These are phyloP conservation scores for Echites panduratus DNA, from an alignment of 257 asterid genomes.

Conservation along the genomic window DNA sequence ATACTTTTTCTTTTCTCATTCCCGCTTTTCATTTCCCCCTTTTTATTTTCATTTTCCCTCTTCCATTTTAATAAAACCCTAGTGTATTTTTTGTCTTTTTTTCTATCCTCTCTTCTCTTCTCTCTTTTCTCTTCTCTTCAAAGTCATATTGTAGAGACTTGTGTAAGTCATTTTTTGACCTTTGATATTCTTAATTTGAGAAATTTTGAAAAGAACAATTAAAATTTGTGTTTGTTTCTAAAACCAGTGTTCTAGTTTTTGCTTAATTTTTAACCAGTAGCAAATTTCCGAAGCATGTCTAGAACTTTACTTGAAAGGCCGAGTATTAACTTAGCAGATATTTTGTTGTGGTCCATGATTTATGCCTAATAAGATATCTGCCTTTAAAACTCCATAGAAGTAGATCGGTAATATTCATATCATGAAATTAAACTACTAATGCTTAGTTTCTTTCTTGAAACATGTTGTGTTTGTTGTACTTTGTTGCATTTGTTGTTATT, in stretches of 20 bases:
- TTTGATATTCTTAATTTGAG: not conserved
- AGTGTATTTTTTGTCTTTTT: no score
- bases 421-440: not conserved
- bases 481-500: not conserved
- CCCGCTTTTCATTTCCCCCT: no score
- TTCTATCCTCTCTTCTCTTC: no score
- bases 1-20: no score
- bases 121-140: no score
- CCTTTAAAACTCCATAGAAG: not conserved
- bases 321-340: not conserved
- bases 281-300: not conserved
- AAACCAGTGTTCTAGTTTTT: not conserved
- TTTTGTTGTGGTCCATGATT: no score
- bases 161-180: not conserved
- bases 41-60: no score
- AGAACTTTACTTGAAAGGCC: not conserved
- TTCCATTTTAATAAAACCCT: no score
- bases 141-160: not conserved
- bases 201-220: not conserved
- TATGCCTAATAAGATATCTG: no score
- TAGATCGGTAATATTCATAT: not conserved
- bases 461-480: not conserved
- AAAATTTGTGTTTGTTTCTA: not conserved
- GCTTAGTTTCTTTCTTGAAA: not conserved
- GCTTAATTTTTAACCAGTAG: not conserved